Percentiles rank a stretch among this genome's conserved stretches.
Conservation (phyloP, 257 asterid genomes). For the Marsdenia floribunda region DNA sequence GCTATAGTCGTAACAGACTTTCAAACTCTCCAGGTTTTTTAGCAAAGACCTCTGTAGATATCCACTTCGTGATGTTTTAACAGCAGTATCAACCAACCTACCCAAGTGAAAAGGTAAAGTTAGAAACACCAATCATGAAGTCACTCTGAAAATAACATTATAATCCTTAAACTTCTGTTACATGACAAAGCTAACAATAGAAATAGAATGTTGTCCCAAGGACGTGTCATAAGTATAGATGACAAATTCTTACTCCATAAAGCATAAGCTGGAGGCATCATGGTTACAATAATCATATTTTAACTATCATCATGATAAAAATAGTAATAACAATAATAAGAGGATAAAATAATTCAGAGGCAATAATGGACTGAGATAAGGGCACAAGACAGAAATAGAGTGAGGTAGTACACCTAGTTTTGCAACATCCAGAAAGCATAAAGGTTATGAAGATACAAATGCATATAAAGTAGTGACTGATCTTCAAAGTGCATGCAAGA, state of each 20-base stretch:
- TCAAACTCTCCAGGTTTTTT: conserved; percentile 88
- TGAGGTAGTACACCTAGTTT: neutral
- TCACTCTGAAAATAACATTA: neutral
- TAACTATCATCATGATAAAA: neutral
- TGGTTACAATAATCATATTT: neutral
- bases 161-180: neutral
- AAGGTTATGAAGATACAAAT: neutral
- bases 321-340: too few relatives aligned
- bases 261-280: neutral
- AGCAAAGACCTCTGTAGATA: conserved; percentile 86
- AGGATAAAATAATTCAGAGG: neutral
- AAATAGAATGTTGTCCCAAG: neutral
- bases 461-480: neutral
- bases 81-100: conserved; percentile 97
- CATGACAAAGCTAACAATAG: too few relatives aligned
- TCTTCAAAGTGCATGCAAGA: neutral
- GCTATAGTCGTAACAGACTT: conserved; percentile 83
- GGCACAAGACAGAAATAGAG: neutral
- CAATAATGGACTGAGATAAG: neutral
- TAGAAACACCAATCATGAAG: neutral
- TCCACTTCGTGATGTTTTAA: conserved; percentile 99
- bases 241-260: neutral
- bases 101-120: neutral
- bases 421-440: neutral
- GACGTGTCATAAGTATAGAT: neutral